These are phyloP conservation scores for Leishmania martiniquensis DNA, from an alignment of 208 protist genomes.

Conservation along the genomic window DNA sequence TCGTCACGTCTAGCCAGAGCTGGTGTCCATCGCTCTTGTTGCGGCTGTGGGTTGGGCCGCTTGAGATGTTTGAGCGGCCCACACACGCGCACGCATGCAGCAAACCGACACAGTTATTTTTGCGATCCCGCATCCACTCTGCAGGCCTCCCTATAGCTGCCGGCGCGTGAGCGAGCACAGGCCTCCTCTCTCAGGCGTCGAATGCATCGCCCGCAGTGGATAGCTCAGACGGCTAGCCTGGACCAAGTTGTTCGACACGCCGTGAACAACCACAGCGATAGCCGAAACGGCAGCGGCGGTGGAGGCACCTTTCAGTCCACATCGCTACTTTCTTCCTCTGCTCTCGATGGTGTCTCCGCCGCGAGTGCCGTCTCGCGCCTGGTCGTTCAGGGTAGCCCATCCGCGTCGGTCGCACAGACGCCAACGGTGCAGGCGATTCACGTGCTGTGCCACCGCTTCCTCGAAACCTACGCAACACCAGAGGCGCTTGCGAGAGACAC, in stretches of 20 bases:
- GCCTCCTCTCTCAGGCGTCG: background rate
- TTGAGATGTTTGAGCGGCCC: background rate
- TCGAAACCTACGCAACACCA: conserved; percentile 15
- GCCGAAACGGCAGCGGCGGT: background rate
- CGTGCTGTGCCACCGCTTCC: conserved; percentile 18
- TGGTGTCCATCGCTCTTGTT: background rate
- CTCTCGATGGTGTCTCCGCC: background rate
- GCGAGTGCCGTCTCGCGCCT: conserved; percentile 14
- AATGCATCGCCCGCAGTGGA: conserved; percentile 6
- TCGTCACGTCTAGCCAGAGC: background rate
- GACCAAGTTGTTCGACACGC: conserved; percentile 21
- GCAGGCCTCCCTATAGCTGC: background rate
- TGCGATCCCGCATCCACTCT: background rate
- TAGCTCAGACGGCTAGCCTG: conserved; percentile 9
- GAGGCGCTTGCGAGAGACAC: conserved; percentile 26
- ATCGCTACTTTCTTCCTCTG: conserved; percentile 2
- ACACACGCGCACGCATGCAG: background rate
- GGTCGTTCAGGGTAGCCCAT: background rate
- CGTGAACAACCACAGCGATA: too few species aligned
- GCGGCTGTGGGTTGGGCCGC: background rate
- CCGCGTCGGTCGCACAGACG: conserved; percentile 1
- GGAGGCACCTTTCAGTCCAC: background rate
- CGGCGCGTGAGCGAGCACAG: conserved; percentile 6
- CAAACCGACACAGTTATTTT: background rate
- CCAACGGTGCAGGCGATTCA: conserved; percentile 19